Percentiles rank a stretch among this genome's conserved stretches.
Conservation (phyloP, 768 basidiomycete genomes). For the Podaxis mareebaensis region DNA sequence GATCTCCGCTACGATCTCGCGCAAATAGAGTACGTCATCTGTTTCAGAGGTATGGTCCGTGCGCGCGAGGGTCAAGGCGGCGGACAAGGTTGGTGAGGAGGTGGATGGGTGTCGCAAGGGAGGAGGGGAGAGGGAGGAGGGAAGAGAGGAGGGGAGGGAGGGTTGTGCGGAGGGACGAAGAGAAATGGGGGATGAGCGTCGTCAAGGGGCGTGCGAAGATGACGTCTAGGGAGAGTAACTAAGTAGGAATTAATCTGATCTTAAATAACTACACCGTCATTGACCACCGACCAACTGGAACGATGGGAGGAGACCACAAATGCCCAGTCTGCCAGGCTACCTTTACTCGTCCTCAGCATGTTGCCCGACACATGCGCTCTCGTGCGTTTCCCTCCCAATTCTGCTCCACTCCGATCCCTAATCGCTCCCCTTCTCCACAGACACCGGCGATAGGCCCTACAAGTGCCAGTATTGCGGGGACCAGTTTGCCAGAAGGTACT, state of each 20-base stretch:
- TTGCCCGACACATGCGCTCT: slow-evolving; percentile 87
- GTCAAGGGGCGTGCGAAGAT: slow-evolving; percentile 17
- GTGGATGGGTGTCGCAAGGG: neutral
- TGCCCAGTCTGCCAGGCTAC: slow-evolving; percentile 87
- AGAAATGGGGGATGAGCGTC: slow-evolving; percentile 5
- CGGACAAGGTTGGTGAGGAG: neutral
- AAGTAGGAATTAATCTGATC: slow-evolving; percentile 16
- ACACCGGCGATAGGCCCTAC: slow-evolving; percentile 89
- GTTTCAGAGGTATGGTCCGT: slow-evolving; percentile 6
- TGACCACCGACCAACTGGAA: slow-evolving; percentile 15
- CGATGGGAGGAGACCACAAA: slow-evolving; percentile 84
- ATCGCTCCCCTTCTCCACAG: slow-evolving; percentile 38
- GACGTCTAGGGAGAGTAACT: slow-evolving; percentile 17
- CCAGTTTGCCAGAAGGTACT: slow-evolving; percentile 82
- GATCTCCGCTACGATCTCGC: slow-evolving; percentile 60
- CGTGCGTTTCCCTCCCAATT: slow-evolving; percentile 52
- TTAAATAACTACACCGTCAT: slow-evolving; percentile 17
- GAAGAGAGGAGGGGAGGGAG: neutral
- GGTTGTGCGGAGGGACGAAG: neutral
- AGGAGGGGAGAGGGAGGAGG: neutral
- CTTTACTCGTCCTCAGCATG: slow-evolving; percentile 88
- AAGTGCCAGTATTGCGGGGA: slow-evolving; percentile 88
- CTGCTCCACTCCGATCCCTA: slow-evolving; percentile 17
- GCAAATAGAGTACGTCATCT: slow-evolving; percentile 33
- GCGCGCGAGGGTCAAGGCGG: neutral